A percentile compares a stretch with the other conserved stretches of the same genome.
Evolutionary conservation across 441 rosid species (phyloP).

Genomic region (Bocquillonia castaneifolia): DNA sequence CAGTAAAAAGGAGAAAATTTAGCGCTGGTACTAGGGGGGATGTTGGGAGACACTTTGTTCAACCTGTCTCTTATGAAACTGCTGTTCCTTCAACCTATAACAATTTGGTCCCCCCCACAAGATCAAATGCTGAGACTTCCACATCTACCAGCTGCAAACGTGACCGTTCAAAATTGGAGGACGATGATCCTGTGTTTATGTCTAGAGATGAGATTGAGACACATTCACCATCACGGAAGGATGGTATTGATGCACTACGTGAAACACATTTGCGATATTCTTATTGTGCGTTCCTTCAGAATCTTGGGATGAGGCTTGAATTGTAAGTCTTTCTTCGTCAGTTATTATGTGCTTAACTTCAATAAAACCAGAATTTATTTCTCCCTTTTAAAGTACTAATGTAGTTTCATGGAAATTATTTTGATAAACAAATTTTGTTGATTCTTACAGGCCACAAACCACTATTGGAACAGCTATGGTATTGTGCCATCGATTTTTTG

Average conservation of each 20-base stretch:
- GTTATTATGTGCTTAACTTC: not conserved
- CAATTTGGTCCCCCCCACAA: slow-evolving; percentile 25
- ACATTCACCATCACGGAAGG: slow-evolving; percentile 72
- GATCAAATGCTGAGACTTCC: slow-evolving; percentile 40
- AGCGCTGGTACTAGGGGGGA: slow-evolving; percentile 47
- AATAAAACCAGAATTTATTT: not conserved
- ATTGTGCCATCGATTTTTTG: slow-evolving; percentile 70
- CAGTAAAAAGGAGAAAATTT: slow-evolving; percentile 55
- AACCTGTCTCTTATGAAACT: slow-evolving; percentile 26
- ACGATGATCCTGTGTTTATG: slow-evolving; percentile 56
- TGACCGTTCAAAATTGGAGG: slow-evolving; percentile 54
- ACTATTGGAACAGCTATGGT: slow-evolving; percentile 78
- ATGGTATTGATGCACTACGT: slow-evolving; percentile 63
- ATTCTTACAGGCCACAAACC: slow-evolving; percentile 61
- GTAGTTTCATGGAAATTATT: slow-evolving; percentile 3
- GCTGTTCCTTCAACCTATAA: slow-evolving; percentile 28
- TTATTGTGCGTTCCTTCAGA: slow-evolving; percentile 62
- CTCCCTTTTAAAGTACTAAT: not conserved
- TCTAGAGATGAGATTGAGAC: slow-evolving; percentile 73
- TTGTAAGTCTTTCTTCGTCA: slow-evolving; percentile 42
- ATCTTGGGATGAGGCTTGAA: slow-evolving; percentile 62
- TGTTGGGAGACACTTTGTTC: slow-evolving; percentile 26
- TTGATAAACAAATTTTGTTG: not conserved
- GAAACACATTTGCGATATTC: slow-evolving; percentile 76
- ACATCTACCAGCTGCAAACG: slow-evolving; percentile 46